phyloP scores from a whole-genome alignment of 164 flowering plant genomes.

The Kingdonia uniflora region DNA sequence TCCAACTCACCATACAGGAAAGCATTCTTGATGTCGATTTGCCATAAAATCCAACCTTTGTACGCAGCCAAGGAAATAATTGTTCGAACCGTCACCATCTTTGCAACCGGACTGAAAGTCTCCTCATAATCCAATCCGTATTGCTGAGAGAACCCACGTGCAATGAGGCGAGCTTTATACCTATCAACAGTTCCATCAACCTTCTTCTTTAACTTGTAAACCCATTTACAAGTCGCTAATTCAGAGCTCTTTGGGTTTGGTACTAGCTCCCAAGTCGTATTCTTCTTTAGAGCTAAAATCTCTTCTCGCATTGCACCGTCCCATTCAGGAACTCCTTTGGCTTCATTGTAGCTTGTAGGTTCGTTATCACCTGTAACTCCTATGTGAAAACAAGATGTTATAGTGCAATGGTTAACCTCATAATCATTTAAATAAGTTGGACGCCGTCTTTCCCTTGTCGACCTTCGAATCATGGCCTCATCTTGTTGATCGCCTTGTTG shows the following conservation, averaged over 20 bases:
- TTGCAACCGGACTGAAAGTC: conserved; percentile 7
- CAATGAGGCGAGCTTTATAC: too few relatives aligned
- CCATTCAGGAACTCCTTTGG: not conserved
- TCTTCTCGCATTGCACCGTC: conserved; percentile 1
- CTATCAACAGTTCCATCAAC: conserved; percentile 1
- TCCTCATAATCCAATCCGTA: conserved; percentile 4
- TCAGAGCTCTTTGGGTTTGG: too few relatives aligned
- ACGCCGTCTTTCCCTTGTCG: conserved; percentile 6
- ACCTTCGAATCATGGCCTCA: not conserved
- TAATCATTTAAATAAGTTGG: conserved; percentile 9
- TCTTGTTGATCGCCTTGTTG: too few relatives aligned
- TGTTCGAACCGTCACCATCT: too few relatives aligned
- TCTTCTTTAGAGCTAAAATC: not conserved
- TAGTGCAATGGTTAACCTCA: conserved; percentile 6
- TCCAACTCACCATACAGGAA: too few relatives aligned
- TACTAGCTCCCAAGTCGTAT: conserved; percentile 1
- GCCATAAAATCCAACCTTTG: not conserved
- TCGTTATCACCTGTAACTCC: not conserved
- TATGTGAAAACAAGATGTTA: not conserved
- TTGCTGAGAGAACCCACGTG: too few relatives aligned
- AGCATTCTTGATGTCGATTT: not conserved
- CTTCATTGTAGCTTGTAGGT: not conserved
- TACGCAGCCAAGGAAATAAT: conserved; percentile 4
- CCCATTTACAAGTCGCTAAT: conserved; percentile 3
- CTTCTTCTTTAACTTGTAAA: conserved; percentile 1